These are phyloP conservation scores for Onygenales sp. DNA, from an alignment of 2,329 filamentous ascomycete genomes.

Conservation along the genomic window DNA sequence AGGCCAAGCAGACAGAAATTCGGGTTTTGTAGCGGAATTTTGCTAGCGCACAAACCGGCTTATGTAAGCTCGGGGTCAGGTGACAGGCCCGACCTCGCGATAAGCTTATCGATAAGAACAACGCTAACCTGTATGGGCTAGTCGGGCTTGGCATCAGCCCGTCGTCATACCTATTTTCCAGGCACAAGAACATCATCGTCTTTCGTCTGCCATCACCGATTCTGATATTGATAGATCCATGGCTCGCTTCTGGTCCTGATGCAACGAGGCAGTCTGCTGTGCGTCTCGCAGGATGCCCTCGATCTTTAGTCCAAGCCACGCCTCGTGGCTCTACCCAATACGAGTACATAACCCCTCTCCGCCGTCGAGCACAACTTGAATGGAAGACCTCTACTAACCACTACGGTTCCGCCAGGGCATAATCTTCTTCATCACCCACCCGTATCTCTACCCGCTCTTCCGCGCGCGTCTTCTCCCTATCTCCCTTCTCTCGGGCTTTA, in stretches of 20 bases:
- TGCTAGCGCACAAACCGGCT: constrained; percentile 4
- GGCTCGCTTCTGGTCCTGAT: neutral
- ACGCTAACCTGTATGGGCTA: neutral
- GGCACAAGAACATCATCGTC: neutral
- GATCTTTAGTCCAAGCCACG: constrained; percentile 20
- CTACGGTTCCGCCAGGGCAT: constrained; percentile 50
- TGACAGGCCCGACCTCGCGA: too few species aligned
- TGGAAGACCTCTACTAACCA: neutral
- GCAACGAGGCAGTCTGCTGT: neutral
- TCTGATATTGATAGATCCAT: neutral
- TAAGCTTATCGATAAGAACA: neutral
- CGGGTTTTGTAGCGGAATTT: constrained; percentile 15
- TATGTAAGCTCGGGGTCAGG: neutral
- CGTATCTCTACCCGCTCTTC: constrained; percentile 75
- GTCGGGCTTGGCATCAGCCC: neutral
- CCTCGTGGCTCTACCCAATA: constrained; percentile 40
- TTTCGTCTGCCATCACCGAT: neutral
- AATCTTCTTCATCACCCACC: constrained; percentile 68
- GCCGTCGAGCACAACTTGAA: neutral
- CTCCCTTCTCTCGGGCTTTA: constrained; percentile 68
- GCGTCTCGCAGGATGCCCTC: constrained; percentile 8
- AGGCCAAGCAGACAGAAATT: constrained; percentile 14
- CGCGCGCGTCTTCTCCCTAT: constrained; percentile 68
- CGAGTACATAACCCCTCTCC: constrained; percentile 25
- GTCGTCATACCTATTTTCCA: neutral